These are phyloP conservation scores for Brassica hybrid DNA, from an alignment of 441 rosid genomes.

Conservation along the genomic window DNA sequence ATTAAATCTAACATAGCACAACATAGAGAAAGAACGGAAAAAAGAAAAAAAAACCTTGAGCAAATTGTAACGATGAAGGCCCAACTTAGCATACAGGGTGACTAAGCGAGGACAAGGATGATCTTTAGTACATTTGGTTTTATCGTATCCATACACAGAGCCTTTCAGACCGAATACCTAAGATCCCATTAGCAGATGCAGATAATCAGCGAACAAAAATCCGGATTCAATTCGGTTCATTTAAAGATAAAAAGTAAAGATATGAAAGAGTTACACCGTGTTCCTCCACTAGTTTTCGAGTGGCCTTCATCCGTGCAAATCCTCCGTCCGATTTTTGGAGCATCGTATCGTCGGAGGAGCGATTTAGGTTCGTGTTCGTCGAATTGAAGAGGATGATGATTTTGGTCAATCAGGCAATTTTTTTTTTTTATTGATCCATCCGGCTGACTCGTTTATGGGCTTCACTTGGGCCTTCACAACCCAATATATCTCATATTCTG, in stretches of 20 bases:
- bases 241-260: neutral
- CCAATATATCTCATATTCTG: too few species aligned
- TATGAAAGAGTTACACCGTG: neutral
- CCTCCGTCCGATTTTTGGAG: too few species aligned
- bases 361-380: too few species aligned
- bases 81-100: neutral
- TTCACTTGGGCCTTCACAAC: too few species aligned
- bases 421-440: too few species aligned
- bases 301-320: neutral
- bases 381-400: too few species aligned
- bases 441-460: too few species aligned
- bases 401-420: too few species aligned
- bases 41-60: neutral
- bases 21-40: neutral
- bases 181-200: neutral
- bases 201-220: neutral
- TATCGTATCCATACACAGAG: neutral
- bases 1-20: neutral
- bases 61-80: conserved; percentile 14
- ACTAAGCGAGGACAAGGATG: neutral
- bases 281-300: neutral
- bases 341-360: too few species aligned
- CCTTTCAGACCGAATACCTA: neutral
- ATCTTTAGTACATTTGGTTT: neutral
- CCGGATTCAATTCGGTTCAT: neutral